Evolutionary conservation across 768 basidiomycete species (phyloP), one percentile per base, ranked within the genome.

Genomic region (Mycena rosella): DNA sequence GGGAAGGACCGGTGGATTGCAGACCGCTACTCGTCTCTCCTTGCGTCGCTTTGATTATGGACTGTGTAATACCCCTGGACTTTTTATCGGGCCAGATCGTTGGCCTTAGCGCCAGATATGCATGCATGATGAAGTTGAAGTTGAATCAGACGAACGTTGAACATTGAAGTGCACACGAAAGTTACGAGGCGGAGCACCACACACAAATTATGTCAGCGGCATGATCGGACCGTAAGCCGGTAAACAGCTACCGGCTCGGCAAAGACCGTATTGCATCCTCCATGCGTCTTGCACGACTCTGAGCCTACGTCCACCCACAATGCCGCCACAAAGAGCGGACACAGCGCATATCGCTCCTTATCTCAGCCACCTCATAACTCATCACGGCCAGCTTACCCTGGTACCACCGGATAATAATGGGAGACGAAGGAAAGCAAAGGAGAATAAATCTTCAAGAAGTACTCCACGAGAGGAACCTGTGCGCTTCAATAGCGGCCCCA

Each of bases 281-380:
- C 68, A 70, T 70, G 68, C 71, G 34, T 32, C 15, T 38, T 69
- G 34, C 68, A 69, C 72, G 66, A 61, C 69, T 61, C 38, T 60
- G 6, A 63, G 26, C 24, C 47, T 29, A 32, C 54, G 48, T 6
- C 14, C 38, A 40, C 47, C 49, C 40, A 55, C 60, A 48, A 85
- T 85, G 84, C 80, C 84, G 65, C 78, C 80, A 67, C 80, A 80
- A 60, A 81, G 80, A 77, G 80, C 82, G 80, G 84, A 84, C 82
- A 83, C 84, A 83, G 84, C 81, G 71, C 78, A 78, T 74, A 80
- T 84, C 73, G 82, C 86, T 51, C 89, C 88, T 65, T 90, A 88
- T 82, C 85, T 87, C 66, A 82, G 88, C 62, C 88, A 86, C 76
- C 81, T 79, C 76, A 81, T 86, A 73, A 83, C 82, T 56, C 87